Evolutionary conservation across 73 alveolate species (phyloP).

Genomic region (Paramecium primaurelia): DNA sequence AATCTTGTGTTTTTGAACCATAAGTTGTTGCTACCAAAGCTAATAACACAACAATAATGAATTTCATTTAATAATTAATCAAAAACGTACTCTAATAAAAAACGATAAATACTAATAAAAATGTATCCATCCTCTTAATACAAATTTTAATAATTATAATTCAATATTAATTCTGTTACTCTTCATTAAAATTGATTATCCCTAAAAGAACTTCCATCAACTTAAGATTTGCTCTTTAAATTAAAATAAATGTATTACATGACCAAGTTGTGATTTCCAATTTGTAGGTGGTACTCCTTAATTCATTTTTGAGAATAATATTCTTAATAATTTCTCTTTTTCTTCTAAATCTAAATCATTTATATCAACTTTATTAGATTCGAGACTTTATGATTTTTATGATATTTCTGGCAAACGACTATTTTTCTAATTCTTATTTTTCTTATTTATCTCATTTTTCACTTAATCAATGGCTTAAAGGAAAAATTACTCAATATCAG

Average conservation of each 20-base stretch:
- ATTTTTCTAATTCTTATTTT: conserved; percentile 66
- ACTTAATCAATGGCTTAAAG: conserved; percentile 81
- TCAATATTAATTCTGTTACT: not conserved
- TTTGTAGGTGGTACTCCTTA: conserved; percentile 80
- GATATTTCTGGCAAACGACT: conserved; percentile 54
- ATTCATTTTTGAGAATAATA: conserved; percentile 84
- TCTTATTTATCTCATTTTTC: conserved; percentile 77
- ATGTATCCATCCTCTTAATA: not conserved
- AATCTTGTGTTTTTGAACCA: conserved; percentile 27
- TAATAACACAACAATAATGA: conserved; percentile 20
- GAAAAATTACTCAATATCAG: conserved; percentile 87
- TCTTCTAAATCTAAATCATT: conserved; percentile 87
- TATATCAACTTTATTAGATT: conserved; percentile 70
- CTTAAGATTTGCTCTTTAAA: not conserved
- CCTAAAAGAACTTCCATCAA: conserved; percentile 13
- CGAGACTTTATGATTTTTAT: conserved; percentile 4
- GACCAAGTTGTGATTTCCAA: conserved; percentile 68
- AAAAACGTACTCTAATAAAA: not conserved
- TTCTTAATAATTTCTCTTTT: conserved; percentile 78
- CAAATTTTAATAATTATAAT: not conserved
- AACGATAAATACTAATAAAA: conserved; percentile 11
- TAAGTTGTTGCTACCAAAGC: conserved; percentile 30
- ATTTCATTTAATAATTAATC: conserved; percentile 18
- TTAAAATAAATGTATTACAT: not conserved
- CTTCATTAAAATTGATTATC: conserved; percentile 24